phyloP scores from a whole-genome alignment of 2,329 filamentous ascomycete species.

The Aspergillus piperis region DNA sequence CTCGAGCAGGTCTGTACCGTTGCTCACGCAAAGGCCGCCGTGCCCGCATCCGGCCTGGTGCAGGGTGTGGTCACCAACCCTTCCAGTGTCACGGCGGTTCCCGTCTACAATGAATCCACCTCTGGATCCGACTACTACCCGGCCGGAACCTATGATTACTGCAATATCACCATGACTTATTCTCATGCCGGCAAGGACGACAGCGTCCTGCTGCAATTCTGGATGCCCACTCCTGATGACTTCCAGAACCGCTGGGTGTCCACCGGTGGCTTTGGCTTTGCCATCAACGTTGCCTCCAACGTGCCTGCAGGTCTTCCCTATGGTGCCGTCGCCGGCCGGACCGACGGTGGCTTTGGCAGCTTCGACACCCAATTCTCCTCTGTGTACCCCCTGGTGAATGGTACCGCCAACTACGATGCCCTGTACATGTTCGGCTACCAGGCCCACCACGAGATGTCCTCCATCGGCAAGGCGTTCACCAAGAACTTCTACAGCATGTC shows the following conservation, averaged over 20 bases:
- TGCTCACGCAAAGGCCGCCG: background rate
- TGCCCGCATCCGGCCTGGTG: background rate
- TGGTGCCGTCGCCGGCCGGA: slow-evolving; percentile 5
- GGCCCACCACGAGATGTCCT: slow-evolving; percentile 54
- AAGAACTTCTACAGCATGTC: slow-evolving; percentile 40
- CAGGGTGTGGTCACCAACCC: slow-evolving; percentile 3
- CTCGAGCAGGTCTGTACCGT: slow-evolving; percentile 1
- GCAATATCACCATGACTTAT: slow-evolving; percentile 52
- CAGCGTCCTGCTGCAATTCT: slow-evolving; percentile 42
- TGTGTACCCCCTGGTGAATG: slow-evolving; percentile 2
- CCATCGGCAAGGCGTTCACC: slow-evolving; percentile 49
- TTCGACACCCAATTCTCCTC: slow-evolving; percentile 5
- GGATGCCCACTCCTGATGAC: slow-evolving; percentile 45
- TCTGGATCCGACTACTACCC: slow-evolving; percentile 17
- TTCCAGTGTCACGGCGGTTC: slow-evolving; percentile 2
- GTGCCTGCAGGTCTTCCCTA: slow-evolving; percentile 7
- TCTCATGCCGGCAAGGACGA: slow-evolving; percentile 46
- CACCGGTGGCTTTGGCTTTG: slow-evolving; percentile 50
- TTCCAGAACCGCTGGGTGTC: slow-evolving; percentile 52
- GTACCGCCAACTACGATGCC: slow-evolving; percentile 5
- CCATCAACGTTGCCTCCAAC: slow-evolving; percentile 38
- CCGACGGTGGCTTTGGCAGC: slow-evolving; percentile 7
- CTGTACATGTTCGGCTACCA: slow-evolving; percentile 45
- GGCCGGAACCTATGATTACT: slow-evolving; percentile 31
- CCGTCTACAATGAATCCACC: slow-evolving; percentile 6